Evolutionary conservation across 2,329 filamentous ascomycete species (phyloP), one percentile per base, ranked within the genome.

Genomic region (Aspergillus viridinutans): DNA sequence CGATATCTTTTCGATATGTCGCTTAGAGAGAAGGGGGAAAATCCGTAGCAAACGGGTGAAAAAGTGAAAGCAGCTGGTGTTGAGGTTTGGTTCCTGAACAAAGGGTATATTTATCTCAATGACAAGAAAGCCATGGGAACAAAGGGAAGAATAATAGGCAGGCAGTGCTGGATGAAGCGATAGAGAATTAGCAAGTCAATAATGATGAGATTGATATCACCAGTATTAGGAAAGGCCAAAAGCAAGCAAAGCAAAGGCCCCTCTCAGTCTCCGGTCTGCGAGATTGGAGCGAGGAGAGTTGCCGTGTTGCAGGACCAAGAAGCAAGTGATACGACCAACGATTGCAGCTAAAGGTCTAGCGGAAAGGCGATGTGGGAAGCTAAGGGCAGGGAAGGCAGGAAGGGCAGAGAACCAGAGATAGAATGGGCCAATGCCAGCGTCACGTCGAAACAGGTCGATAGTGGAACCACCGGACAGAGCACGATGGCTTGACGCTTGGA

Each of bases 401-500:
- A 38, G 32, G 32, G 55, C 58, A 64, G 60, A 61, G 55, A 58
- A 59, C 58, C 56, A 54, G 56, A 52, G 58, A 61, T 61, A 62
- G 61, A 50, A 60, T 29, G 58, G 38, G 58, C 68, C 67, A 69
- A 71, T 69, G 60, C 67, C 65, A 68, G 65, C 61, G 61, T 61
- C 54, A 59, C 54, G 64, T 63, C 59, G 63, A 63, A 65, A 23
- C n/a, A 58, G 59, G 55, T 63, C 35, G 50, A 60, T 50, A 58
- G 66, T 69, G 66, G 67, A 65, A 54, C 21, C 21, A 23, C 63
- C 58, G 59, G 61, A 52, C 55, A 58, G 50, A 58, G 61, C 59
- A 68, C 60, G 63, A 69, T 69, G 67, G 67, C 62, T 66, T 69
- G 67, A 68, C 58, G 61, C 58, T 64, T 57, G 54, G 58, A 61